These are phyloP conservation scores for Boletus reticuloceps DNA, from an alignment of 768 basidiomycete species.

Conservation along the genomic window DNA sequence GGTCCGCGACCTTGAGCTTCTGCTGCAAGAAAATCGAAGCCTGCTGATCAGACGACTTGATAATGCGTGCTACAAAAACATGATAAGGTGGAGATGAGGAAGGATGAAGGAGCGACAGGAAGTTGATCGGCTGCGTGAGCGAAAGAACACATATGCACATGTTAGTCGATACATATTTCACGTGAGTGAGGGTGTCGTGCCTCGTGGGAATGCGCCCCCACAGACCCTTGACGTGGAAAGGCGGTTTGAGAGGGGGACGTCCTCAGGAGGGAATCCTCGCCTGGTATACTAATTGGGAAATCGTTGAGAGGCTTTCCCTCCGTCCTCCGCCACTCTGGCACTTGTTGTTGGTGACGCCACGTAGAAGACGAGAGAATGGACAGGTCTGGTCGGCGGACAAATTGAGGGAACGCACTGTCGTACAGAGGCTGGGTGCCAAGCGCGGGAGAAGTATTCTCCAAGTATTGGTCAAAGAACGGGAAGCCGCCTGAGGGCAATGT, in stretches of 20 bases:
- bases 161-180: constrained; percentile 10
- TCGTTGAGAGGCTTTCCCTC: constrained; percentile 29
- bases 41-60: constrained; percentile 88
- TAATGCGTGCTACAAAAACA: constrained; percentile 79
- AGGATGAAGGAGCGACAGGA: constrained; percentile 80
- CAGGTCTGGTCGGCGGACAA: constrained; percentile 19
- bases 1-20: constrained; percentile 83
- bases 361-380: constrained; percentile 10
- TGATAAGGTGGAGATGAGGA: constrained; percentile 83
- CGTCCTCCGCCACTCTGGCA: constrained; percentile 44
- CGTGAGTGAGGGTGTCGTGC: constrained; percentile 34
- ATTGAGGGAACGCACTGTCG: constrained; percentile 30
- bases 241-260: constrained; percentile 25
- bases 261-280: constrained; percentile 31
- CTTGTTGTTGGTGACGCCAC: constrained; percentile 30
- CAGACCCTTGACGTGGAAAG: constrained; percentile 28
- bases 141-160: constrained; percentile 10
- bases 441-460: constrained; percentile 41
- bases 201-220: constrained; percentile 44
- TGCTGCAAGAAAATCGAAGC: constrained; percentile 89
- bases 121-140: constrained; percentile 74
- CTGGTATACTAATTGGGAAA: constrained; percentile 21
- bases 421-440: constrained; percentile 36
- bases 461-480: constrained; percentile 54
- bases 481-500: constrained; percentile 28